Percentiles rank a stretch among this genome's conserved stretches.
Conservation (phyloP, 495 filamentous ascomycete genomes). For the Aspergillus steynii region DNA sequence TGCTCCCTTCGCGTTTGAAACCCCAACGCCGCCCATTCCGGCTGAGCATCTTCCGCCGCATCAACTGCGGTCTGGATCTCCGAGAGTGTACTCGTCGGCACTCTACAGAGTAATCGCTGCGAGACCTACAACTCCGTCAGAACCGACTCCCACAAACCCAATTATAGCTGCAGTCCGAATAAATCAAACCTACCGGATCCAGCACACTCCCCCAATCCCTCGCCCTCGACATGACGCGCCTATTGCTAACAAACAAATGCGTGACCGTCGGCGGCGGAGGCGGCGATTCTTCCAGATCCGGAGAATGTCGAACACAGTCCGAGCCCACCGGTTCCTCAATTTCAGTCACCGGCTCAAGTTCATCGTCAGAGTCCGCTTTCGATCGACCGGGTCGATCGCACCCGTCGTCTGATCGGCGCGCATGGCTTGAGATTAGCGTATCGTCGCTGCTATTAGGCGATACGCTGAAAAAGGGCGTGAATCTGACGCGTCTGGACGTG, state of each 20-base stretch:
- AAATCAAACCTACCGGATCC: slow-evolving; percentile 21
- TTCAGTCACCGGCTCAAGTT: background rate
- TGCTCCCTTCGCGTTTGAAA: slow-evolving; percentile 25
- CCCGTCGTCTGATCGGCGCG: background rate
- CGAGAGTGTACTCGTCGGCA: slow-evolving; percentile 21
- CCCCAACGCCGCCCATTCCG: slow-evolving; percentile 21
- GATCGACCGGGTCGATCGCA: background rate
- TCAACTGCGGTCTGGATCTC: slow-evolving; percentile 29
- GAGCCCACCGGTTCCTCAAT: background rate
- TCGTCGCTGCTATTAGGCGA: slow-evolving; percentile 16
- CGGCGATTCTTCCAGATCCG: background rate
- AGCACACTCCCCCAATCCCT: slow-evolving; percentile 27
- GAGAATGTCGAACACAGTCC: background rate
- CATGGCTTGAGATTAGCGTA: background rate
- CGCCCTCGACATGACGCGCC: slow-evolving; percentile 24
- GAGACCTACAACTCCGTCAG: slow-evolving; percentile 15
- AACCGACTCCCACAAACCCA: background rate
- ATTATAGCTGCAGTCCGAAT: too few relatives aligned
- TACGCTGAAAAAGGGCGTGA: slow-evolving; percentile 11
- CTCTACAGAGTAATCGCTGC: slow-evolving; percentile 24
- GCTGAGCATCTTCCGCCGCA: slow-evolving; percentile 24
- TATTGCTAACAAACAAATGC: slow-evolving; percentile 29
- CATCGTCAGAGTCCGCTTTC: background rate
- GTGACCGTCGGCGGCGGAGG: slow-evolving; percentile 16
- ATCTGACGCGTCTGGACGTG: slow-evolving; percentile 11